A percentile compares a stretch with the other conserved stretches of the same genome.
phyloP scores from a whole-genome alignment of 164 flowering plant species.

The Chimonanthus salicifolius region DNA sequence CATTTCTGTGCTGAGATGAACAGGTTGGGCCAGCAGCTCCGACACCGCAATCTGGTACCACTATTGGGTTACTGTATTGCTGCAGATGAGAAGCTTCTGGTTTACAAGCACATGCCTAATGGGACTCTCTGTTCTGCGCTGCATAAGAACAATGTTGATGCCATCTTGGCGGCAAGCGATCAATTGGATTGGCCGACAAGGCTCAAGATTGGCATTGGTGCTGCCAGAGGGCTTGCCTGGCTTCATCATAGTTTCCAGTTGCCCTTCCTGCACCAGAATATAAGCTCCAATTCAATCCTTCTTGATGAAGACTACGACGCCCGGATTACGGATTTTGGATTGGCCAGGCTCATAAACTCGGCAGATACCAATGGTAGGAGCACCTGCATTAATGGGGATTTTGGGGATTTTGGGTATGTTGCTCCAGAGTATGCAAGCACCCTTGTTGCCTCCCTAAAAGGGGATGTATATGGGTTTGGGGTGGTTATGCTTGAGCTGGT shows the following conservation, averaged over 20 bases:
- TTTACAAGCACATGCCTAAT: constrained; percentile 62
- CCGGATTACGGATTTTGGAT: constrained; percentile 51
- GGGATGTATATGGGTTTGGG: constrained; percentile 70
- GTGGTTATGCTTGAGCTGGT: constrained; percentile 60
- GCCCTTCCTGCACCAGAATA: constrained; percentile 45
- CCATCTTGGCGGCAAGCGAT: neutral
- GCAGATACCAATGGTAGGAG: constrained; percentile 31
- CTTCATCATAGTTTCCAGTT: constrained; percentile 65
- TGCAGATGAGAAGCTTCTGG: constrained; percentile 63
- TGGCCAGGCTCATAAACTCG: constrained; percentile 39
- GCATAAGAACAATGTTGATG: constrained; percentile 12
- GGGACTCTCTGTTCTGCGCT: constrained; percentile 47
- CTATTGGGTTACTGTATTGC: constrained; percentile 61
- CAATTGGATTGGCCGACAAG: constrained; percentile 54
- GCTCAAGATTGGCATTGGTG: constrained; percentile 52
- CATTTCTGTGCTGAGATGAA: constrained; percentile 61
- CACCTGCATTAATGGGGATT: constrained; percentile 35
- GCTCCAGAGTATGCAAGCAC: constrained; percentile 65
- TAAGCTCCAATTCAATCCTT: constrained; percentile 53
- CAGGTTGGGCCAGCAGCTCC: constrained; percentile 49
- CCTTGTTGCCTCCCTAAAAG: constrained; percentile 51
- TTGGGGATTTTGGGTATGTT: constrained; percentile 64
- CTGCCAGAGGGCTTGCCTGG: constrained; percentile 71
- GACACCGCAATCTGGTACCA: constrained; percentile 75
- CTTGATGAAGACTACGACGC: constrained; percentile 65